Percentiles rank a stretch among this genome's conserved stretches.
phyloP scores from a whole-genome alignment of 2,329 filamentous ascomycete genomes.

The Alternaria tenuissima region DNA sequence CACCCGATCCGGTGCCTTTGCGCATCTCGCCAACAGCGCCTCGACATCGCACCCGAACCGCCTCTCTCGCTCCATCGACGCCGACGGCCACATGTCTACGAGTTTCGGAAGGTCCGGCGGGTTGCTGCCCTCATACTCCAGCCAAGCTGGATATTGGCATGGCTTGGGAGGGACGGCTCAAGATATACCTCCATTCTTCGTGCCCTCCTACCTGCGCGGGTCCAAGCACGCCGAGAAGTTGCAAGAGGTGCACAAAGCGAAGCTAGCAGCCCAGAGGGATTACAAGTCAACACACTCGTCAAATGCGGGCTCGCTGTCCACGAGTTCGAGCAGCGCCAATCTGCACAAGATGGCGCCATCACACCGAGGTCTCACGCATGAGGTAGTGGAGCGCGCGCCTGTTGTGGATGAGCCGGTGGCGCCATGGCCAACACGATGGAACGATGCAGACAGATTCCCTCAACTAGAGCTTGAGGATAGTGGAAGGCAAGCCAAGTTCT shows the following conservation, averaged over 20 bases:
- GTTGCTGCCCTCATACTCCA: constrained; percentile 57
- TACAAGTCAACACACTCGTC: constrained; percentile 55
- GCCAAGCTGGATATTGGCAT: constrained; percentile 54
- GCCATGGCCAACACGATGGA: constrained; percentile 86
- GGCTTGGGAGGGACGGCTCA: constrained; percentile 33
- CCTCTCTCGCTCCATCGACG: constrained; percentile 55
- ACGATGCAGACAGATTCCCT: constrained; percentile 74
- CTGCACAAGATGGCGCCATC: constrained; percentile 69
- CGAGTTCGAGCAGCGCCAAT: constrained; percentile 65
- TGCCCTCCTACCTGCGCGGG: constrained; percentile 81
- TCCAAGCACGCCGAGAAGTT: constrained; percentile 82
- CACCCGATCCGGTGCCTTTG: constrained; percentile 57
- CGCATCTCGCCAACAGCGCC: constrained; percentile 64
- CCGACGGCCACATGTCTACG: constrained; percentile 57
- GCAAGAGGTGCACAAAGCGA: constrained; percentile 72
- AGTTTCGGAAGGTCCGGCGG: constrained; percentile 54
- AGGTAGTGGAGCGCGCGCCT: constrained; percentile 80
- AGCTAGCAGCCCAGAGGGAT: constrained; percentile 59
- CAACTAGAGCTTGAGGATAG: constrained; percentile 78
- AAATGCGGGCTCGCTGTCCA: constrained; percentile 59
- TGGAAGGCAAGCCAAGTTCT: constrained; percentile 74
- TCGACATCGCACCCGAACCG: constrained; percentile 38
- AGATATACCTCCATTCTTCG: constrained; percentile 69
- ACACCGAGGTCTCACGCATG: constrained; percentile 82
- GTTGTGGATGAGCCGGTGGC: constrained; percentile 65